A percentile compares a stretch with the other conserved stretches of the same genome.
phyloP scores from a whole-genome alignment of 2,329 filamentous ascomycete species.

The Huntiella abstrusa region DNA sequence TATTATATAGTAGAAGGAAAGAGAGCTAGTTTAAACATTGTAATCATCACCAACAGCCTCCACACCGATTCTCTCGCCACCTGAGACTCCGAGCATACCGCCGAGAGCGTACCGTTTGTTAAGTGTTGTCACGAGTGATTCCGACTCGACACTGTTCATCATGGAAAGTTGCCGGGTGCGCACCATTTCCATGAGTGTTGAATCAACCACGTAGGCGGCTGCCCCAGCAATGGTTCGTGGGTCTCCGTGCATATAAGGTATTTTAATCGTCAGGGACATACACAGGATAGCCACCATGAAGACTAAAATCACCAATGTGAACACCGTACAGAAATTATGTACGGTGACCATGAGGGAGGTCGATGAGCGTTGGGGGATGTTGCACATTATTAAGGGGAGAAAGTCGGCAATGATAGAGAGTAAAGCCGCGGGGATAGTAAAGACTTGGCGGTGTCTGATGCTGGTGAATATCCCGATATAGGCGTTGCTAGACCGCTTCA shows the following conservation, averaged over 20 bases:
- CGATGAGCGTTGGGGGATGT: conserved; percentile 6
- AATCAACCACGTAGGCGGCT: conserved; percentile 8
- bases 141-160: conserved; percentile 2
- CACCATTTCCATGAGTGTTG: conserved; percentile 1
- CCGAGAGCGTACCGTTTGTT: conserved; percentile 1
- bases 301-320: conserved; percentile 6
- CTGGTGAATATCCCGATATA: conserved; percentile 6
- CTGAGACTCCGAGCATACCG: conserved; percentile 4
- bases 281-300: conserved; percentile 8
- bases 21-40: not conserved
- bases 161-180: conserved; percentile 3
- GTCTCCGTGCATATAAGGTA: conserved; percentile 10
- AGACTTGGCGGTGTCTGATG: conserved; percentile 4
- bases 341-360: not conserved
- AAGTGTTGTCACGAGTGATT: not conserved
- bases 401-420: conserved; percentile 6
- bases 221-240: conserved; percentile 9
- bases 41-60: conserved; percentile 4
- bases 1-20: not conserved
- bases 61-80: conserved; percentile 3
- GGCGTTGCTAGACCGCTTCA: conserved; percentile 7
- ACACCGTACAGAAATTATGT: conserved; percentile 2
- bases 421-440: not conserved
- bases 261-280: conserved; percentile 3
- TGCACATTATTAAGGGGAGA: conserved; percentile 8